Evolutionary conservation across 2,329 filamentous ascomycete species (phyloP), one percentile per base, ranked within the genome.

Genomic region (Fusarium brachygibbosum): DNA sequence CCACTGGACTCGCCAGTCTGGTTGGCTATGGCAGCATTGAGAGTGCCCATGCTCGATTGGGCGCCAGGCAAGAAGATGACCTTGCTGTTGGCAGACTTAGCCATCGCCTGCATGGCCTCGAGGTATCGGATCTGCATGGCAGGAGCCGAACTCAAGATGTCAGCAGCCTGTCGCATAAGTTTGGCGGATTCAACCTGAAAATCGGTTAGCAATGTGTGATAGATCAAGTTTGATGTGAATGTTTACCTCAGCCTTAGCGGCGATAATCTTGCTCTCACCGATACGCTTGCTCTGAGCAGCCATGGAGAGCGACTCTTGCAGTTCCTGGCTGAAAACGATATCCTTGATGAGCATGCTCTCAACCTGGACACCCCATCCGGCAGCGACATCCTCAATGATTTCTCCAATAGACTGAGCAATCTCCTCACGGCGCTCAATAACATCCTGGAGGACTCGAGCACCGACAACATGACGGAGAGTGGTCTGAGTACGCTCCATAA

Each of bases 321-420:
- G 87, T 73, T 98, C 96, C 77, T 93, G 90, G 82, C 90, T 94
- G 88, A 99, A 99, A 79, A 98, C 92, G 78, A 99, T 97, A 81
- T 99, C 96, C 84, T 99, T 98, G 87, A 99, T 95, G 73, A 99
- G 90, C 95, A 99, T 99, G 77, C 91, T 94, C 86, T 98, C 96
- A 61, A 98, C 96, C 77, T 93, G 90, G 10, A 97, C 95, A 82
- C 96, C 96, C 96, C 96, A 99, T 65, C 93, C 93, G 13, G 88
- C 85, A 8, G 96, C 95, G 2, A 97, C 96, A 73, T 98, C 94
- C 78, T 98, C 96, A 74, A 99, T 98, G 75, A 98, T 98, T 81
- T 98, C 95, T 68, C 93, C 90, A 68, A 98, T 98, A 60, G 92
- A 96, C 82, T 94, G 91, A 2, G 96, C 96, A 73, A 99, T 92